phyloP scores from a whole-genome alignment of 148 eudicot genomes.

The Rhododendron simsii region DNA sequence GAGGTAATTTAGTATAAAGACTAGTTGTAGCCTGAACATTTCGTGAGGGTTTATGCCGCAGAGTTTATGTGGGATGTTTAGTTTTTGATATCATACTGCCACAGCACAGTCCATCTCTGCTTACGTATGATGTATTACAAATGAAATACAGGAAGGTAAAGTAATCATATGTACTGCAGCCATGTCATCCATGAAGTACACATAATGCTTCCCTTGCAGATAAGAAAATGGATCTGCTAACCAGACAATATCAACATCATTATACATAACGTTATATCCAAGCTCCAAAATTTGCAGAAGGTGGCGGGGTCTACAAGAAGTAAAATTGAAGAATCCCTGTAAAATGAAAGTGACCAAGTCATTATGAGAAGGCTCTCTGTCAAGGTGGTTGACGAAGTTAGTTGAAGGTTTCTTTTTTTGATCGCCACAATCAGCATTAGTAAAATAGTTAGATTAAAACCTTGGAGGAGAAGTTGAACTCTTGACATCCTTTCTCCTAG shows the following conservation, averaged over 20 bases:
- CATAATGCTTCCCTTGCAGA: conserved; percentile 82
- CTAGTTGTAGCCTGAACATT: too few relatives aligned
- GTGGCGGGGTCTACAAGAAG: conserved; percentile 92
- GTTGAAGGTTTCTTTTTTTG: not conserved
- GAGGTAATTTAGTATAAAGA: not conserved
- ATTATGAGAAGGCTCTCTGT: not conserved
- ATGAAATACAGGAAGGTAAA: not conserved
- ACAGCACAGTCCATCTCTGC: not conserved
- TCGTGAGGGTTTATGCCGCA: not conserved
- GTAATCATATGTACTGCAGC: conserved; percentile 52
- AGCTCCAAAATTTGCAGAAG: conserved; percentile 85
- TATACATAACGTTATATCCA: conserved; percentile 95
- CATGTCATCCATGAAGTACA: conserved; percentile 97
- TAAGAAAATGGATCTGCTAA: conserved; percentile 88
- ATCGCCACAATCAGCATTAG: too few relatives aligned
- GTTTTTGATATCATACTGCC: not conserved
- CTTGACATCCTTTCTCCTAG: too few relatives aligned
- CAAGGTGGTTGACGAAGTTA: not conserved
- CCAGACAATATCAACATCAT: conserved; percentile 99
- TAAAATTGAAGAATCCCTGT: conserved; percentile 98
- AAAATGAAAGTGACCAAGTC: conserved; percentile 4
- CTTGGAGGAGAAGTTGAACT: too few relatives aligned
- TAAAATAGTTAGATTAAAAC: too few relatives aligned
- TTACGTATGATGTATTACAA: not conserved
- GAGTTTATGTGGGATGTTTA: not conserved